Evolutionary conservation across 2,329 filamentous ascomycete genomes (phyloP), one percentile per base, ranked within the genome.

Genomic region (Pseudocercospora macadamiae): DNA sequence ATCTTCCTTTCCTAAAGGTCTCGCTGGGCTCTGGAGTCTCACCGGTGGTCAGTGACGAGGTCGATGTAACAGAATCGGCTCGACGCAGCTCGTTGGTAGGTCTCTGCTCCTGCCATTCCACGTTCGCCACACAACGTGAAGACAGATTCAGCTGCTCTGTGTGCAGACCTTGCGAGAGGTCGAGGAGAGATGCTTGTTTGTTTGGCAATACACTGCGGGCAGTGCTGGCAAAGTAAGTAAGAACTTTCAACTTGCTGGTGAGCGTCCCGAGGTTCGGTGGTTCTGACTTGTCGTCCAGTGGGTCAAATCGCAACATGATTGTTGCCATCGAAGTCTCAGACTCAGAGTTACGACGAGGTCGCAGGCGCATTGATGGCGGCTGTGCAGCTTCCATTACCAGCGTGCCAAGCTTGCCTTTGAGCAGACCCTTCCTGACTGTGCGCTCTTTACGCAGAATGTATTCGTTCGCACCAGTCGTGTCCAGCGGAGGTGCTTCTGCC

Each of bases 271-370:
- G 77, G 32, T 73, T 75, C 2, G 86, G 86, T 14, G 85, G 85
- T 19, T 74, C 65, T 47, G 78, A 75, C 36, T 71, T 69, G 32
- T 80, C 76, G 3, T 81, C 79, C 3, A 72, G 66, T 1, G 86
- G 86, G 60, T 88, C 86, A 65, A 88, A 88, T 32, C 86, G 83
- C 10, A 88, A 73, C 55, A 82, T 75, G 1, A 88, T 72, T 1
- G 78, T 85, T 6, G 81, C 79, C 65, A 82, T 80, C 0, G 83
- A 86, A 19, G 80, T 81, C 44, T 83, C 77, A 36, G 75, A 66
- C 30, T 32, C 26, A 19, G 47, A 51, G 21, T 74, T 72, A 47
- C 71, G 70, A 1, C 73, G 74, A 36, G 74, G 70, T 21, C 77
- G 79, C 34, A 87, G 74, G 25, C 77, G 76, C 25, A 89, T 75